These are phyloP conservation scores for Leccinum ponderosum DNA, from an alignment of 1,284 basidiomycete species.

Conservation along the genomic window DNA sequence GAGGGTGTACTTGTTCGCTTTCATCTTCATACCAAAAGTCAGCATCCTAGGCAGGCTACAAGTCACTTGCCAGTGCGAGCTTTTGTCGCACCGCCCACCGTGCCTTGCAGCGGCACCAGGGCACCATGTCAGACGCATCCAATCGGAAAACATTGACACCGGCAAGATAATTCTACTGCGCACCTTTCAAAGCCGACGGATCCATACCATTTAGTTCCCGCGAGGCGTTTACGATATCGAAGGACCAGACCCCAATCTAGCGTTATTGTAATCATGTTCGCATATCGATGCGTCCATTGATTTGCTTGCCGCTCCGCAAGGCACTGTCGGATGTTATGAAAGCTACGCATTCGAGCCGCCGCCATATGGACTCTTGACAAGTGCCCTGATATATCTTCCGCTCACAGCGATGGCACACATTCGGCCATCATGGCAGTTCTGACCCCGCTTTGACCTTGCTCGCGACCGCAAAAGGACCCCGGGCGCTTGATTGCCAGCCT, in stretches of 20 bases:
- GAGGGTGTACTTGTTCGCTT: not conserved
- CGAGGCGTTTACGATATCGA: constrained; percentile 10
- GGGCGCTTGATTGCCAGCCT: not conserved
- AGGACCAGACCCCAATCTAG: not conserved
- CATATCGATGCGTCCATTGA: not conserved
- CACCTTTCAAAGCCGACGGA: not conserved
- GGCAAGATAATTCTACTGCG: not conserved
- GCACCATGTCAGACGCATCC: not conserved
- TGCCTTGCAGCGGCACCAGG: not conserved
- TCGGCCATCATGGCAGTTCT: not conserved
- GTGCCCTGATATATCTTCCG: not conserved
- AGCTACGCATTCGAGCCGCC: not conserved
- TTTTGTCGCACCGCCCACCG: not conserved
- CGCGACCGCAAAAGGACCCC: not conserved
- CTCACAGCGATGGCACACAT: not conserved
- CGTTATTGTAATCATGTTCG: not conserved
- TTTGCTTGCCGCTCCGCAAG: not conserved
- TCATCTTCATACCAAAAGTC: not conserved
- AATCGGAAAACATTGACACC: not conserved
- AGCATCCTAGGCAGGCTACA: not conserved
- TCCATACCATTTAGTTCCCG: not conserved
- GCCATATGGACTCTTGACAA: not conserved
- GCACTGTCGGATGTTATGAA: not conserved
- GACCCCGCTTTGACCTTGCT: not conserved
- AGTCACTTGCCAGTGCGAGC: not conserved